phyloP scores from a whole-genome alignment of 148 eudicot genomes.

The Vaccinium darrowii region DNA sequence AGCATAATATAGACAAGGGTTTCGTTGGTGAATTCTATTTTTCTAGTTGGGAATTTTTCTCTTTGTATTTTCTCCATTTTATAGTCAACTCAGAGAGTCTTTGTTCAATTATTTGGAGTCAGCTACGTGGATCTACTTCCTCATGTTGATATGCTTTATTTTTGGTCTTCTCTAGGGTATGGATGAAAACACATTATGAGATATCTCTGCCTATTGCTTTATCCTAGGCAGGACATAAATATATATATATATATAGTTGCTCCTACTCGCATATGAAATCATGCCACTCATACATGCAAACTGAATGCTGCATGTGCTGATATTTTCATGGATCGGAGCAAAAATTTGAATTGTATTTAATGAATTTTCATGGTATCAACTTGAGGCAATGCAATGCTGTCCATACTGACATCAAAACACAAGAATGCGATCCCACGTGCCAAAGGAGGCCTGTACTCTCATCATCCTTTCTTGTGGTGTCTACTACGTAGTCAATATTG shows the following conservation, averaged over 20 bases:
- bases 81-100: not conserved
- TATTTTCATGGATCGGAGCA: not conserved
- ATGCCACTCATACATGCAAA: not conserved
- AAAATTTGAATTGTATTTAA: not conserved
- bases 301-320: not conserved
- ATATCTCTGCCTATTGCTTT: not conserved
- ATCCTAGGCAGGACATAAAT: not conserved
- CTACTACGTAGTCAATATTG: not conserved
- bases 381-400: not conserved
- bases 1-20: conserved; percentile 33
- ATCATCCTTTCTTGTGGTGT: not conserved
- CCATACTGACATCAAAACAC: not conserved
- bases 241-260: not conserved
- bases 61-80: not conserved
- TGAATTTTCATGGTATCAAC: not conserved
- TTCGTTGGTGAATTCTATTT: conserved; percentile 27
- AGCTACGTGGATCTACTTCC: not conserved
- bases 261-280: not conserved
- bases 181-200: not conserved
- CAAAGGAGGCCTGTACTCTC: not conserved
- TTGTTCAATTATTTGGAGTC: not conserved
- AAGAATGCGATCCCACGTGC: not conserved
- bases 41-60: not conserved
- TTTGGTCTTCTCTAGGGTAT: not conserved
- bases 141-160: not conserved